Evolutionary conservation across 495 filamentous ascomycete genomes (phyloP), one percentile per base, ranked within the genome.

Genomic region (Beverwykella pulmonaria): DNA sequence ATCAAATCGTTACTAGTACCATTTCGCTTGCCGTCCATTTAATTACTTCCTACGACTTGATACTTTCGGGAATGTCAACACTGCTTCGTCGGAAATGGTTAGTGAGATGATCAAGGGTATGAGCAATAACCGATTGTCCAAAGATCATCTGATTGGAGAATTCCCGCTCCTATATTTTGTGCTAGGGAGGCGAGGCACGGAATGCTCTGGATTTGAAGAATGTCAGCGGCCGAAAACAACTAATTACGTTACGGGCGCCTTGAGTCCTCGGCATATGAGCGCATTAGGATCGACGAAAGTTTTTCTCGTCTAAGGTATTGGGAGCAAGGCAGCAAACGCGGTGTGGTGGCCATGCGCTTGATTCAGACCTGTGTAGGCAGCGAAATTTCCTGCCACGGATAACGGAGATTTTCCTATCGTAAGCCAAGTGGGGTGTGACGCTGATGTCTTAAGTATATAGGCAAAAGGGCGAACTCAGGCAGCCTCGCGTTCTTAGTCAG

Each of bases 291-390:
- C 60, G 63, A 48, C 58, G 36, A 49, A 61, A 60, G 67, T 65
- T 56, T 71, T 65, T 57, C 64, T 59, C 49, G 55, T 57, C 30
- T 39, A 53, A 71, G 69, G 65, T 65, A 68, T 65, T 19, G 47
- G 23, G 48, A 61, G 69, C 69, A 71, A 71, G 69, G 65, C 57
- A 58, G 7, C 55, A 68, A 50, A 71, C 61, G 69, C 65, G 69
- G 36, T 39, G 52, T 53, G 59, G 49, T 62, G 65, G 46, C 55
- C 55, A 63, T 71, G 69, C 55, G 63, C 32, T 44, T 65, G 68
- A 70, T 64, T 63, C 57, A 64, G 39, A 58, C 59, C 65, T 62
- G 32, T 53, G 44, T 66, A 59, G 53, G 61, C 27, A 69, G 27
- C 44, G 26, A 57, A 62, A 59, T 47, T 27, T 61, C 61, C 57